Evolutionary conservation across 2,329 filamentous ascomycete species (phyloP), one percentile per base, ranked within the genome.

Genomic region (Arthroderma sp.): DNA sequence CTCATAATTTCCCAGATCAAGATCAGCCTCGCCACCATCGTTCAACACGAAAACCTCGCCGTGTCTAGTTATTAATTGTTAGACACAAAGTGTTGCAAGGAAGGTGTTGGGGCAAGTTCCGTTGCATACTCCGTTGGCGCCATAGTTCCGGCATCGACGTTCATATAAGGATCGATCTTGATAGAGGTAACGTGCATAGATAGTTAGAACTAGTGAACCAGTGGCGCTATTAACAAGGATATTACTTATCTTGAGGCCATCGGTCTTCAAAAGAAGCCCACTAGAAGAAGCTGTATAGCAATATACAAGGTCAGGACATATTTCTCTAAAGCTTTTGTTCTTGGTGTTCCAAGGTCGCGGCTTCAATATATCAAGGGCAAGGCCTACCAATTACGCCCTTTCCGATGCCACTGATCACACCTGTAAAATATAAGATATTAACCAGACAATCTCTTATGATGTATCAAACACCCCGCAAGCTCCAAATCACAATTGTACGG

Each of bases 11-110:
- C 85, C 85, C 35, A 88, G 77, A 69, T 88, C 85, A 59, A 88
- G 79, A 67, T 88, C 85, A 61, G 84, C 81, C 71, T 88, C 87
- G 63, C 87, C 87, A 62, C 88, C 88, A 66, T 93, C 88, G 65
- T 88, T 83, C 58, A 93, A 80, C 53, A 96, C 91, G 68, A 91
- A 95, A 64, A 87, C 86, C 74, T 95, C 91, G 63, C 91, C 91
- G 69, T 95, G 89, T 71, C 84, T 87, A 57, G 41, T 15, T 23
- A 25, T 21, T 13, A 11, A 28, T 23, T 6, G 23, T 41, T 17
- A 43, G 28, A 33, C 25, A 13, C 25, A 13, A 41, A 39, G 15
- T n/a, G 11, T 25, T 33, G 13, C 23, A 25, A n/a, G 7, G 5
- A 33, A 19, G 7, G n/a, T 9, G 39, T 43, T 43, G 39, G 39